phyloP scores from a whole-genome alignment of 163 green algal species.

The Coccomyxa subellipsoidea region DNA sequence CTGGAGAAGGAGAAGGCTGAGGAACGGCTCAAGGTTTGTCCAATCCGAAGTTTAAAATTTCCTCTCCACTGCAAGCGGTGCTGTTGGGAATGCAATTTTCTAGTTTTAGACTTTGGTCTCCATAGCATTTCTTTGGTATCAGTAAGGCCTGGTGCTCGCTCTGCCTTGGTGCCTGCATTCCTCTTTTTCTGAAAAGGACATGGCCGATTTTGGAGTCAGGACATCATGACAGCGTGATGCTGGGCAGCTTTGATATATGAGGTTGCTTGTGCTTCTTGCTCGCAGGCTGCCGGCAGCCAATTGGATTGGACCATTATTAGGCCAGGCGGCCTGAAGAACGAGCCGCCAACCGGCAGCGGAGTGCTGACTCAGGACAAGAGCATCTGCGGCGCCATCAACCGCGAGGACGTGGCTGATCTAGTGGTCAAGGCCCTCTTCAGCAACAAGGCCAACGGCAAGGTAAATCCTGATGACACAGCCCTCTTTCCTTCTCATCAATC shows the following conservation, averaged over 20 bases:
- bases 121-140: too few species aligned
- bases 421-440: conserved; percentile 63
- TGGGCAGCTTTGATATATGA: neutral
- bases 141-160: too few species aligned
- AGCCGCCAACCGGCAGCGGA: conserved; percentile 72
- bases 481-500: neutral
- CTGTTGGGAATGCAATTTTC: too few species aligned
- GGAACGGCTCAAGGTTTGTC: conserved; percentile 69
- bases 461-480: neutral
- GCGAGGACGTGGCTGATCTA: conserved; percentile 86
- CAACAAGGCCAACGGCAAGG: conserved; percentile 50
- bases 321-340: conserved; percentile 87
- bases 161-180: too few species aligned
- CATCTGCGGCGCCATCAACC: conserved; percentile 83
- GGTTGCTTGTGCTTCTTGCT: neutral
- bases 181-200: too few species aligned
- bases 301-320: conserved; percentile 91
- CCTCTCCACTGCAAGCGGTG: too few species aligned
- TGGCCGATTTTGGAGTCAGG: too few species aligned
- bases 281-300: neutral
- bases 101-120: too few species aligned
- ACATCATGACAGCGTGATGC: too few species aligned
- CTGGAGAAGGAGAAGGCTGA: conserved; percentile 94
- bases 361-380: conserved; percentile 78
- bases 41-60: neutral